These are phyloP conservation scores for Punica granatum DNA, from an alignment of 345 rosid species.

Conservation along the genomic window DNA sequence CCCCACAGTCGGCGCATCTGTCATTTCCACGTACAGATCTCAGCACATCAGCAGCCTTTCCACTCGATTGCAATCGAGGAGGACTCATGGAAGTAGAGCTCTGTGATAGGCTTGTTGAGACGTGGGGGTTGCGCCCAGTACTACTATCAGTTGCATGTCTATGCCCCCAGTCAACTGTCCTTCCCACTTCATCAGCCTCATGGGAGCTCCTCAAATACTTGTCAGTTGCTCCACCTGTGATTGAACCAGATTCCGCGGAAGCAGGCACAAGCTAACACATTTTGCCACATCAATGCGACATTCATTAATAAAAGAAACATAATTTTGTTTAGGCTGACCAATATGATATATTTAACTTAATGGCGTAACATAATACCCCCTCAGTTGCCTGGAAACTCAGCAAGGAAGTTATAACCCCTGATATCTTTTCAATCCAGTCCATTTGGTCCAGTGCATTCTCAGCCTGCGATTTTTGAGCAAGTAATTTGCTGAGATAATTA, in stretches of 20 bases:
- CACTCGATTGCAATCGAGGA: slow-evolving; percentile 55
- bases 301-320: too few species aligned
- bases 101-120: slow-evolving; percentile 39
- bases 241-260: slow-evolving; percentile 10
- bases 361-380: slow-evolving; percentile 51
- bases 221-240: not conserved
- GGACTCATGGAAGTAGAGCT: slow-evolving; percentile 48
- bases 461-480: slow-evolving; percentile 56
- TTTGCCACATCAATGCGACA: too few species aligned
- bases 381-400: slow-evolving; percentile 95
- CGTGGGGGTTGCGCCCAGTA: slow-evolving; percentile 32
- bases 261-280: not conserved
- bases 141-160: not conserved
- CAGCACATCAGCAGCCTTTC: slow-evolving; percentile 79
- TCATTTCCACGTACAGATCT: slow-evolving; percentile 80
- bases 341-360: too few species aligned
- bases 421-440: slow-evolving; percentile 99
- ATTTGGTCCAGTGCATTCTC: slow-evolving; percentile 95
- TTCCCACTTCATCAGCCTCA: not conserved
- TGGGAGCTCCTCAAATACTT: not conserved
- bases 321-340: too few species aligned
- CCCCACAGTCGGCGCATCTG: slow-evolving; percentile 97
- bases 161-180: not conserved
- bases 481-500: too few species aligned
- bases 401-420: slow-evolving; percentile 94